Conservation (phyloP, 495 filamentous ascomycete species). For the Penicillium subrubescens region DNA sequence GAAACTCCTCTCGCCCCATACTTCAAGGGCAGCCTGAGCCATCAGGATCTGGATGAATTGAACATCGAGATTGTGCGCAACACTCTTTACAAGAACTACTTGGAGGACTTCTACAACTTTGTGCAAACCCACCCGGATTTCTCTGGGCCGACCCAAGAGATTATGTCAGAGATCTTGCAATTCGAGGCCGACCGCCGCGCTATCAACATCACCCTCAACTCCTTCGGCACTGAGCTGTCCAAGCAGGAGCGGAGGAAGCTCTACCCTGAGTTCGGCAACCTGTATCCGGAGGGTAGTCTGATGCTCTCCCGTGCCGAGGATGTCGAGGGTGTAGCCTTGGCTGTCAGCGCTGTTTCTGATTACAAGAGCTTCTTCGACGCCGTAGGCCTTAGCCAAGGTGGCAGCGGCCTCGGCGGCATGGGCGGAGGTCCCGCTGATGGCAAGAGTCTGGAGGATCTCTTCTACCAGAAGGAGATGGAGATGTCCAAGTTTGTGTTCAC, state of each 20-base stretch:
- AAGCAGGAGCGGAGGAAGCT: slow-evolving; percentile 95
- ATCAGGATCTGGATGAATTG: slow-evolving; percentile 95
- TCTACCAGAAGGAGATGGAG: slow-evolving; percentile 99
- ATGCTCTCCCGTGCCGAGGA: slow-evolving; percentile 97
- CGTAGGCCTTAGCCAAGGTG: slow-evolving; percentile 78
- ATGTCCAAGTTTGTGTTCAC: slow-evolving; percentile 94
- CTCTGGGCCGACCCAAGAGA: slow-evolving; percentile 81
- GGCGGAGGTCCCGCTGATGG: slow-evolving; percentile 74
- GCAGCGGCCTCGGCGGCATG: slow-evolving; percentile 78
- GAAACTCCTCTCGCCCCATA: slow-evolving; percentile 95
- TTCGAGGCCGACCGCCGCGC: slow-evolving; percentile 96
- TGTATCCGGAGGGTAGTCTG: slow-evolving; percentile 91
- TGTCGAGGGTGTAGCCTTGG: slow-evolving; percentile 87
- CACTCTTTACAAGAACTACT: slow-evolving; percentile 98
- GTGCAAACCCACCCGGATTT: slow-evolving; percentile 85
- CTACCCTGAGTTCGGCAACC: slow-evolving; percentile 85
- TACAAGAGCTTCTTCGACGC: slow-evolving; percentile 96
- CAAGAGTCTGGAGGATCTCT: slow-evolving; percentile 93
- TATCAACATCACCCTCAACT: slow-evolving; percentile 99
- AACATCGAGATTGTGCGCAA: slow-evolving; percentile 99
- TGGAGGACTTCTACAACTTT: slow-evolving; percentile 95
- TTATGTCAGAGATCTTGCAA: slow-evolving; percentile 92
- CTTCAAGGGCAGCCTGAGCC: slow-evolving; percentile 93
- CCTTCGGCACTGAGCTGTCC: slow-evolving; percentile 94
- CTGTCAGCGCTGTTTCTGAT: slow-evolving; percentile 86